These are phyloP conservation scores for Microcos paniculata DNA, from an alignment of 345 rosid genomes.

Conservation along the genomic window DNA sequence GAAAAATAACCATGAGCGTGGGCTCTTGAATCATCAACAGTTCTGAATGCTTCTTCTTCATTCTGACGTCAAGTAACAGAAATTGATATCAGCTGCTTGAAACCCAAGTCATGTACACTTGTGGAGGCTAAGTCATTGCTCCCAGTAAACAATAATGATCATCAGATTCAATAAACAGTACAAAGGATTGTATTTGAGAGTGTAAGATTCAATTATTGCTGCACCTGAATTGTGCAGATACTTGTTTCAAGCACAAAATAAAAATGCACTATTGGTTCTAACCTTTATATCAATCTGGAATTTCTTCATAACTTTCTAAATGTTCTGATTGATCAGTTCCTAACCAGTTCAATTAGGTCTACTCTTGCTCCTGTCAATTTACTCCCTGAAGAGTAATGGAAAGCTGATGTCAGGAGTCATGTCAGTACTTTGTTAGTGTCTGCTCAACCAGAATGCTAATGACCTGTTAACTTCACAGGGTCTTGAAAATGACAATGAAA, in stretches of 20 bases:
- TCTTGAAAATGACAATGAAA: background rate
- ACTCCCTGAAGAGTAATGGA: background rate
- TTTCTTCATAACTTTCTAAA: background rate
- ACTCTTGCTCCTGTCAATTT: background rate
- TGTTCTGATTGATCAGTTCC: background rate
- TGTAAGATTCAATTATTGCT: slow-evolving; percentile 1
- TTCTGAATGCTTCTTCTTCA: background rate
- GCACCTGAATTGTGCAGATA: background rate
- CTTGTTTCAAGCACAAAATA: background rate
- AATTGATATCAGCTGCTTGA: background rate
- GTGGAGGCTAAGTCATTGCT: background rate
- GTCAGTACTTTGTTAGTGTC: background rate
- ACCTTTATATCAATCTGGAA: background rate
- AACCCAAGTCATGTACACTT: background rate
- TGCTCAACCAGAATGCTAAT: background rate
- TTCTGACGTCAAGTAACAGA: background rate
- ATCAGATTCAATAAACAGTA: background rate
- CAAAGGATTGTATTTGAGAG: background rate
- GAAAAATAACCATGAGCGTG: background rate
- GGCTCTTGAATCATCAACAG: background rate
- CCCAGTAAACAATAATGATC: background rate
- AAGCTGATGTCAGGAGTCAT: background rate
- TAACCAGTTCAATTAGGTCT: background rate
- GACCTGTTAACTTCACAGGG: background rate
- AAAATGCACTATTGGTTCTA: background rate